Evolutionary conservation across 495 filamentous ascomycete genomes (phyloP).

Genomic region (Podospora tetraspora): DNA sequence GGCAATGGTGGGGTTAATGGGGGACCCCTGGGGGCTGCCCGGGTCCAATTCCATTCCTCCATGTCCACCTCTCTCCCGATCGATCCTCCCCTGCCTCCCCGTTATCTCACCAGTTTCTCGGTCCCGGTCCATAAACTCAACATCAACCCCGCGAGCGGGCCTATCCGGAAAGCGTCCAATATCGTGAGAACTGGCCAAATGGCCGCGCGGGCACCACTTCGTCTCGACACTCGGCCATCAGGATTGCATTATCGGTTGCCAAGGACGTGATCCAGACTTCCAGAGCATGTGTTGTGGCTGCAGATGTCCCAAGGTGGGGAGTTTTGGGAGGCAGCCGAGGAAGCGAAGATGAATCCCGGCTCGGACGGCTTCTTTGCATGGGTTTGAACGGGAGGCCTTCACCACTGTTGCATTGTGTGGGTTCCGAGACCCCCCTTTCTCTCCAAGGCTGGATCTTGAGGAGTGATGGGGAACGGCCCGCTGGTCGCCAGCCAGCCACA

Average conservation of each 20-base stretch:
- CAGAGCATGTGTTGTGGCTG: not conserved
- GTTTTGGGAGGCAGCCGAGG: not conserved
- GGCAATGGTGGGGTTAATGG: not conserved
- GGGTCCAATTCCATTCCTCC: not conserved
- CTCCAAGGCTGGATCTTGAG: not conserved
- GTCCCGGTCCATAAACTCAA: not conserved
- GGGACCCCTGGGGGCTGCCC: not conserved
- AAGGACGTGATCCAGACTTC: not conserved
- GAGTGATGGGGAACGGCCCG: too few relatives aligned
- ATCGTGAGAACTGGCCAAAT: not conserved
- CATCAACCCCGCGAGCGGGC: too few relatives aligned
- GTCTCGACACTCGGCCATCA: not conserved
- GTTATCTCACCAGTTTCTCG: not conserved
- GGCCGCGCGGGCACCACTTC: not conserved
- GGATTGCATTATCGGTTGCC: not conserved
- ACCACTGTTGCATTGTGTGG: not conserved
- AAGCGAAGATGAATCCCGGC: not conserved
- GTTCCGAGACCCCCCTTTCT: not conserved
- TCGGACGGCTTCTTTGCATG: not conserved
- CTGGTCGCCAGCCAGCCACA: not conserved
- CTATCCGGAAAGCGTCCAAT: not conserved
- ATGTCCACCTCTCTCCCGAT: not conserved
- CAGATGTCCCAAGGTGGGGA: not conserved
- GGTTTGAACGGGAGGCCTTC: not conserved
- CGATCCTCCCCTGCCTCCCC: not conserved